These are phyloP conservation scores for Jackrogersella minutella DNA, from an alignment of 495 filamentous ascomycete genomes.

Conservation along the genomic window DNA sequence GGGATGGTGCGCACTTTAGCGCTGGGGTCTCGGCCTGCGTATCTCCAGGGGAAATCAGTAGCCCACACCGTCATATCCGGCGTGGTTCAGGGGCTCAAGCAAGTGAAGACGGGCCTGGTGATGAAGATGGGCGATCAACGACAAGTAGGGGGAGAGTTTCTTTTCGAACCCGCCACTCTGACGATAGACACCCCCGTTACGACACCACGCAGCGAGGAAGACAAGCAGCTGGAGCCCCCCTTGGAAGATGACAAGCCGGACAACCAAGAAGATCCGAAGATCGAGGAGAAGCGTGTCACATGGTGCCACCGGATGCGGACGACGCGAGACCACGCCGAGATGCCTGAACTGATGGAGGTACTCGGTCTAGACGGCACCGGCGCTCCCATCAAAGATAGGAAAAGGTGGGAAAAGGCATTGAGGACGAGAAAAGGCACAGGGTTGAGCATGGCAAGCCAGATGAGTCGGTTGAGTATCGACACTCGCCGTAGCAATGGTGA, in stretches of 20 bases:
- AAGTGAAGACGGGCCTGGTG: slow-evolving; percentile 59
- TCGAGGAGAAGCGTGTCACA: slow-evolving; percentile 64
- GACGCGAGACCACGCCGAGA: slow-evolving; percentile 79
- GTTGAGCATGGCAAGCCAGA: slow-evolving; percentile 52
- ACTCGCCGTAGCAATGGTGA: slow-evolving; percentile 16
- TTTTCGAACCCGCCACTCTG: slow-evolving; percentile 66
- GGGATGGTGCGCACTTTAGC: slow-evolving; percentile 73
- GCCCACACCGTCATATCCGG: slow-evolving; percentile 54
- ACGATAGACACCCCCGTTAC: slow-evolving; percentile 45
- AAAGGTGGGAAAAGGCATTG: slow-evolving; percentile 53
- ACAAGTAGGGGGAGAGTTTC: slow-evolving; percentile 85
- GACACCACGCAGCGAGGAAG: slow-evolving; percentile 44
- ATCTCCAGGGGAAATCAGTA: slow-evolving; percentile 63
- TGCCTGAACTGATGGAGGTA: slow-evolving; percentile 67
- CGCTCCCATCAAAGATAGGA: slow-evolving; percentile 47
- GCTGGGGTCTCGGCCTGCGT: slow-evolving; percentile 70
- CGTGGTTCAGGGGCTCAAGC: slow-evolving; percentile 65
- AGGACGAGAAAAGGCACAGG: slow-evolving; percentile 56
- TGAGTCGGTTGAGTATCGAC: slow-evolving; percentile 47
- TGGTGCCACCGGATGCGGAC: slow-evolving; percentile 89
- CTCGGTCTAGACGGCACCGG: slow-evolving; percentile 64
- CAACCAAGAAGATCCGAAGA: slow-evolving; percentile 28
- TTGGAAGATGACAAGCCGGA: slow-evolving; percentile 38
- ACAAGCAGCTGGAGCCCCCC: slow-evolving; percentile 28
- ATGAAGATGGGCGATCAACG: slow-evolving; percentile 71